Conservation (phyloP, 2,329 filamentous ascomycete genomes). For the Sporothrix sp. region DNA sequence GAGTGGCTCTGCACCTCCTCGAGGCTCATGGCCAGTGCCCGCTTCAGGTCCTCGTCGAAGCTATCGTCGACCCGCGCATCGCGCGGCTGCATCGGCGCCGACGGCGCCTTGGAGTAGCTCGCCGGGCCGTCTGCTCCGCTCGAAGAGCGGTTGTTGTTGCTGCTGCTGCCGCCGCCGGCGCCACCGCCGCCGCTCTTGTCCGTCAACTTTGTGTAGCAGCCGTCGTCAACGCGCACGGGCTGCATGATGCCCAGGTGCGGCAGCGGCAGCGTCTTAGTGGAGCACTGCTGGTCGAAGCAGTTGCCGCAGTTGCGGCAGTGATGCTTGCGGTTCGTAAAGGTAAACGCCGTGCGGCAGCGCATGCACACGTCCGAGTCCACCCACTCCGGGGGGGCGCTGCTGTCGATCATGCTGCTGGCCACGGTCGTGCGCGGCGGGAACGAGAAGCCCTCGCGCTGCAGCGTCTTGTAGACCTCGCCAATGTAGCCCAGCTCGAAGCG, state of each 20-base stretch:
- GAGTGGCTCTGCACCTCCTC: conserved; percentile 77
- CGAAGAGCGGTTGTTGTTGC: conserved; percentile 32
- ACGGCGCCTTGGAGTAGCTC: conserved; percentile 28
- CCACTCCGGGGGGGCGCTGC: conserved; percentile 96
- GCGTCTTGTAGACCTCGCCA: conserved; percentile 69
- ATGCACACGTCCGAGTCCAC: conserved; percentile 96
- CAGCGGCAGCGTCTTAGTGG: conserved; percentile 74
- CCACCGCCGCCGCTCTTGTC: conserved; percentile 52
- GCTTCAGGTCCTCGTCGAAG: conserved; percentile 91
- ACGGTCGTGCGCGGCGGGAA: conserved; percentile 84
- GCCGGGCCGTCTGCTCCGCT: conserved; percentile 33
- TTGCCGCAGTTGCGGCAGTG: conserved; percentile 97
- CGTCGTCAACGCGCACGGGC: conserved; percentile 88
- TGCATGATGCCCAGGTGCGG: conserved; percentile 89
- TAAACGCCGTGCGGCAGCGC: conserved; percentile 91
- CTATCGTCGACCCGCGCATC: conserved; percentile 79
- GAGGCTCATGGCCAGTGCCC: conserved; percentile 89
- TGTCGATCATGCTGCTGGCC: conserved; percentile 96
- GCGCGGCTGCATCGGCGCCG: conserved; percentile 73
- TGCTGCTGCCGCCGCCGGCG: conserved; percentile 18
- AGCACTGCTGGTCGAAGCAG: conserved; percentile 94
- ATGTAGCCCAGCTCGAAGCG: conserved; percentile 78
- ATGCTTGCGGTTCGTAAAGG: conserved; percentile 96
- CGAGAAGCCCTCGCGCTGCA: conserved; percentile 76
- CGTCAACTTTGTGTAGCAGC: conserved; percentile 82